Evolutionary conservation across 2,329 filamentous ascomycete species (phyloP), one percentile per base, ranked within the genome.

Genomic region (Penicillium crustosum): DNA sequence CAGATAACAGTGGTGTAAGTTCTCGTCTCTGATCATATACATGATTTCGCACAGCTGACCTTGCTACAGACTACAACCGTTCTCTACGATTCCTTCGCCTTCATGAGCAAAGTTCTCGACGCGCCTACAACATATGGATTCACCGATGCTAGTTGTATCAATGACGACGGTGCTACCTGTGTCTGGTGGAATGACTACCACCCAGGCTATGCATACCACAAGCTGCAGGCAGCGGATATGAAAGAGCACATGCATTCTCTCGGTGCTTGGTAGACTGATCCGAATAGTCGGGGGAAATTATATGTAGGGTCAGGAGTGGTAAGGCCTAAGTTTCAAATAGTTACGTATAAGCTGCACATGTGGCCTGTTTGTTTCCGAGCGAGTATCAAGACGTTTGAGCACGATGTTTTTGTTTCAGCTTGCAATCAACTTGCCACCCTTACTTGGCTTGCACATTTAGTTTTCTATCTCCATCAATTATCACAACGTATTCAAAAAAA

Each of bases 121-220:
- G 52, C 57, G 15, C 72, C 72, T 2, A 25, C 51, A 3, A 19
- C 53, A 8, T 72, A 71, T 48, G 68, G 67, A 17, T 73, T 66
- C 41, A 57, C 60, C 2, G 60, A 71, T 59, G 63, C 63, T 7
- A 69, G 63, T 9, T 74, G 71, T 44, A 65, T 72, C 33, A 61
- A 71, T 52, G 55, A 60, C 21, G 65, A 72, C 54, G 70, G 71
- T 4, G 49, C 44, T 2, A 63, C 58, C 9, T 73, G 70, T 61
- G 31, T 73, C 3, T 73, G 72, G 71, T 72, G 70, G 68, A 70
- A 74, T 57, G 47, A 63, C 49, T 73, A 72, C 44, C 70, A 74
- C 44, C 71, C 72, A 4, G 65, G 66, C 1, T 43, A 61, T 4
- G 71, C 68, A 53, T 73, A 70, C 57, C 70, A 72, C 41, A 19